These are phyloP conservation scores for Paraurostyla sp. DNA, from an alignment of 73 alveolate species.

Conservation along the genomic window DNA sequence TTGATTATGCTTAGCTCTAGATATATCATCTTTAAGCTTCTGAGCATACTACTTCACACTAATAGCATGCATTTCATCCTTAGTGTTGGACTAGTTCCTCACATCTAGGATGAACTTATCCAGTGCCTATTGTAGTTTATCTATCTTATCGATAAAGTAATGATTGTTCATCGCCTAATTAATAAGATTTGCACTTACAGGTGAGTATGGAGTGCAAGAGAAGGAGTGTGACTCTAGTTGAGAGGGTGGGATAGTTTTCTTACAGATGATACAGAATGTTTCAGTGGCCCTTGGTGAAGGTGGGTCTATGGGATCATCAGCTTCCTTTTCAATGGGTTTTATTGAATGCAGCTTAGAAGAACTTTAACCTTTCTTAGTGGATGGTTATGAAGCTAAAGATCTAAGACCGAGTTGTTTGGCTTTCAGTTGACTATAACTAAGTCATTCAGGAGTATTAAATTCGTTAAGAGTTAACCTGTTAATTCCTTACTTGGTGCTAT, in stretches of 20 bases:
- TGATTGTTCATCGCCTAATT: background rate
- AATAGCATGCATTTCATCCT: slow-evolving; percentile 45
- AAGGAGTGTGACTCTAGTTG: background rate
- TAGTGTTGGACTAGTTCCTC: background rate
- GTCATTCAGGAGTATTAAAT: background rate
- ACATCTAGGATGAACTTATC: slow-evolving; percentile 1
- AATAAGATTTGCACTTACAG: too few species aligned
- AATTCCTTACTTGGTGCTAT: background rate
- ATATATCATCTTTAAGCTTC: slow-evolving; percentile 24
- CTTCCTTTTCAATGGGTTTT: slow-evolving; percentile 37
- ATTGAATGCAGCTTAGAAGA: background rate
- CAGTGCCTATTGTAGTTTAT: background rate
- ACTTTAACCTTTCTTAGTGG: background rate
- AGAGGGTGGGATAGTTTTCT: background rate
- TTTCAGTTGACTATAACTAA: background rate
- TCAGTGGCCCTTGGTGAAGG: slow-evolving; percentile 48
- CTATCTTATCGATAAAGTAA: background rate
- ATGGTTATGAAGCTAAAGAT: background rate
- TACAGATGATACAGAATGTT: slow-evolving; percentile 1
- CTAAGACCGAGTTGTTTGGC: background rate
- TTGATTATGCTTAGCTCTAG: background rate
- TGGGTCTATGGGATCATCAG: slow-evolving; percentile 59
- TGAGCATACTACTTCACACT: slow-evolving; percentile 13
- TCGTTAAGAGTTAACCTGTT: background rate
- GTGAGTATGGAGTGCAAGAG: too few species aligned